A percentile compares a stretch with the other conserved stretches of the same genome.
Conservation (phyloP, 2,329 filamentous ascomycete genomes). For the Parasarocladium wereldwijsianum region DNA sequence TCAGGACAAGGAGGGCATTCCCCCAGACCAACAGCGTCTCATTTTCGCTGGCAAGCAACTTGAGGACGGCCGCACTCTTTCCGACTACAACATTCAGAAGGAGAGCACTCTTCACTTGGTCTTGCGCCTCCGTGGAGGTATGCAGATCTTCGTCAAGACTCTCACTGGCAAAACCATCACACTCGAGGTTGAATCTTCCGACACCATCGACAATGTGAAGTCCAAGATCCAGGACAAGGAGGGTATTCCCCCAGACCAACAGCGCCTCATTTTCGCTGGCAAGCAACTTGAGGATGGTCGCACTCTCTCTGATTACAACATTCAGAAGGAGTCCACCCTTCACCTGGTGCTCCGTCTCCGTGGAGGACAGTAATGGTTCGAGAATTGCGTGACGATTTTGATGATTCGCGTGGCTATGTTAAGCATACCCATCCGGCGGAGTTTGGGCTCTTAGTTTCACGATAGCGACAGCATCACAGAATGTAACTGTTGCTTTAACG, state of each 20-base stretch:
- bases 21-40: conserved; percentile 84
- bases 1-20: conserved; percentile 84
- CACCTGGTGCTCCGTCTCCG: conserved; percentile 83
- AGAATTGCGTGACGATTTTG: conserved; percentile 2
- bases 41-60: conserved; percentile 92
- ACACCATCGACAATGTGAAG: conserved; percentile 96
- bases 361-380: conserved; percentile 45
- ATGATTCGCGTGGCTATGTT: too few species aligned
- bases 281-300: conserved; percentile 94
- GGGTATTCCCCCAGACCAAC: conserved; percentile 90
- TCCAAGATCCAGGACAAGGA: conserved; percentile 98
- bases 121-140: conserved; percentile 68
- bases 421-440: too few species aligned
- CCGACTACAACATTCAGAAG: conserved; percentile 96
- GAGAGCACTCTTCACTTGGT: conserved; percentile 72
- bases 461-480: too few species aligned
- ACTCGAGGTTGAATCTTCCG: conserved; percentile 73
- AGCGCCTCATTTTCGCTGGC: conserved; percentile 89
- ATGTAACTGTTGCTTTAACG: too few species aligned
- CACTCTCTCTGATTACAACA: conserved; percentile 86
- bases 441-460: too few species aligned
- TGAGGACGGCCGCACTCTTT: conserved; percentile 79
- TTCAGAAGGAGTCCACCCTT: conserved; percentile 83
- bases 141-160: conserved; percentile 67
- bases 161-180: conserved; percentile 94